Percentiles rank a stretch among this genome's conserved stretches.
phyloP scores from a whole-genome alignment of 225 moss, liverwort and hornwort species.

The Bryum argenteum region DNA sequence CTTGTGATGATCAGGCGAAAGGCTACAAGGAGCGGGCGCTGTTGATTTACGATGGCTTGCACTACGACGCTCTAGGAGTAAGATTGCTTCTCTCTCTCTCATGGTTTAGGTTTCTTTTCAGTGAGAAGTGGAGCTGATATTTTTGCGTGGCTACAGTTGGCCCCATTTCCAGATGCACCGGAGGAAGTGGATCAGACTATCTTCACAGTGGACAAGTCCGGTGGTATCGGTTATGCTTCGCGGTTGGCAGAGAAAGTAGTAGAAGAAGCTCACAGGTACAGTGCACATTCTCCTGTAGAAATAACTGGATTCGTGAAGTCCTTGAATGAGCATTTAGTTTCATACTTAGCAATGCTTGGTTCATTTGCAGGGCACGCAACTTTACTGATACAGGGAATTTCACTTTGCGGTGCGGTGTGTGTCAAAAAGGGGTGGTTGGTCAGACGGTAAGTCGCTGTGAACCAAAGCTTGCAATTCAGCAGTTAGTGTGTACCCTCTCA shows the following conservation, averaged over 20 bases:
- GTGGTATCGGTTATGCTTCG: constrained; percentile 70
- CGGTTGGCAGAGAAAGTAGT: constrained; percentile 79
- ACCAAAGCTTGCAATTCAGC: constrained; percentile 7
- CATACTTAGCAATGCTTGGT: neutral
- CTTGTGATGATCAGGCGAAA: constrained; percentile 67
- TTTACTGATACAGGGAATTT: constrained; percentile 96
- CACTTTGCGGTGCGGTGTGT: constrained; percentile 83
- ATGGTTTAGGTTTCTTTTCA: neutral
- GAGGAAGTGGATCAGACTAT: constrained; percentile 96
- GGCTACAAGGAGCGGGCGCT: constrained; percentile 79
- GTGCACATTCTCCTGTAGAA: constrained; percentile 4
- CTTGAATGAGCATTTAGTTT: neutral
- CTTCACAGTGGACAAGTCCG: constrained; percentile 75
- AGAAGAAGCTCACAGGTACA: constrained; percentile 73
- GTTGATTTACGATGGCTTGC: constrained; percentile 92
- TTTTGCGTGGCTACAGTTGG: constrained; percentile 54
- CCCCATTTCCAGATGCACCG: constrained; percentile 89
- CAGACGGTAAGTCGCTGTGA: constrained; percentile 55
- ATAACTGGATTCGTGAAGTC: neutral
- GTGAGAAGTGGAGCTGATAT: neutral
- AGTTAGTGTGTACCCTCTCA: neutral
- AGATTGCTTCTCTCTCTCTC: neutral
- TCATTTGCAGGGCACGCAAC: constrained; percentile 67
- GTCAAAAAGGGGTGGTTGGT: constrained; percentile 90
- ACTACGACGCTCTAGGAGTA: constrained; percentile 90